Base-by-base conservation (phyloP, 106 monocot genomes). In the Phalaenopsis equestris region DNA sequence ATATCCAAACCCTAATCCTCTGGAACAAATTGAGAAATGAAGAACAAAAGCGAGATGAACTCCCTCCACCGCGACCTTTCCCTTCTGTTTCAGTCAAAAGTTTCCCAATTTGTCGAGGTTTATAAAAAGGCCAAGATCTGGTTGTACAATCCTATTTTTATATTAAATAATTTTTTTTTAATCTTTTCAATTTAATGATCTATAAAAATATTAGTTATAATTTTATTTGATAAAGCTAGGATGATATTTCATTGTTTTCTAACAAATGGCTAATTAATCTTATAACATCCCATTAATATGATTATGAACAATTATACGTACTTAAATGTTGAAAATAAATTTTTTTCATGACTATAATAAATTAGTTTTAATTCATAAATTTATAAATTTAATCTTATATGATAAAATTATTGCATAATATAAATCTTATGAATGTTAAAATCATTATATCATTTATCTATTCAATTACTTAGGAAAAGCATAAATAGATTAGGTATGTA, bases 1-100 rank as follows among this genome's bases (percentile, higher is more conserved):
- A 70, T 70, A 18, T 1, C 70, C 70, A 37, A 70, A 70, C 70
- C 70, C 70, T 70, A 70, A 70, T 38, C 70, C 70, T 70, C 37
- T 1, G 43, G 38, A 70, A 61, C 21, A 61, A 37, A 70, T 5
- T 9, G 70, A 38, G 12, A 70, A 11, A 70, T 38, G 39, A 11
- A 9, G 38, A 17, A 70, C 4, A 2, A 4, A 2, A n/a, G 61
- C n/a, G 21, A 21, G 61, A n/a, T 21, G 61, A 61, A 61, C 61
- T 21, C n/a, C 3, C 21, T 61, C 21, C 61, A 5, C 61, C 5
- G 5, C n/a, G 6, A 3, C 18, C 21, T 23, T 21, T 61, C 1
- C n/a, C 19, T n/a, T 61, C 10, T 21, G 19, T 0, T 52, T 52
- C 52, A 10, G 52, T 52, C 52, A 52, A 52, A 30, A 61, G n/a